Evolutionary conservation across 2,329 filamentous ascomycete species (phyloP), one percentile per base, ranked within the genome.

Genomic region (Nothophaeocryptopus gaeumannii): DNA sequence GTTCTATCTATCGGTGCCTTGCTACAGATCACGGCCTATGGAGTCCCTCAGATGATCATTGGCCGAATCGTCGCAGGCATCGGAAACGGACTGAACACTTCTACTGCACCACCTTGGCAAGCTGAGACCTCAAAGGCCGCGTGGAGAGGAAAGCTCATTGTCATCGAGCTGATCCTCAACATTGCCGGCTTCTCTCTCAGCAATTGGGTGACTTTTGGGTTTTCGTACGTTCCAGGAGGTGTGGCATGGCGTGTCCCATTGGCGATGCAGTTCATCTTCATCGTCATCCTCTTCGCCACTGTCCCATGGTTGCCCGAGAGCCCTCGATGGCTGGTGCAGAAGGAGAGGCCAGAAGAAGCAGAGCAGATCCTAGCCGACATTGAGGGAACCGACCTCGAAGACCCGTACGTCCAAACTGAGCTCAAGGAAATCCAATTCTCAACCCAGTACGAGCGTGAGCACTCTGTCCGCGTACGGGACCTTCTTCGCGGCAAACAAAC

Each of bases 181-280:
- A 74, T 79, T 37, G 70, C 68, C 13, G 78, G 77, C 2, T 78
- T 78, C 51, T 71, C 65, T 1, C 40, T 80, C 1, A 72, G 70
- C 4, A 78, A 79, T 38, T 80, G 77, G 75, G 69, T 80, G 9
- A 79, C 72, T 7, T 79, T 73, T 49, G 76, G 76, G 2, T 72
- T 79, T 47, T 74, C 71, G 5, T 80, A 74, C 55, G 58, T 70
- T 1, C 60, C 57, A 3, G 73, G 74, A 5, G 54, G 67, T 0
- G 62, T 76, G 10, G 63, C 72, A 0, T 77, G 75, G 75, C 58
- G 74, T 33, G 62, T 76, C 2, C 74, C 74, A 0, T 65, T 79
- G 2, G 74, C 74, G 0, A 67, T 79, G 16, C 76, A 79, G 35
- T 72, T 78, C 52, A 54, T 79, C 39, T 78, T 78, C 63, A 73